A percentile compares a stretch with the other conserved stretches of the same genome.
These are phyloP conservation scores for Cyclotella cryptica DNA, from an alignment of 108 stramenopile genomes.

Conservation along the genomic window DNA sequence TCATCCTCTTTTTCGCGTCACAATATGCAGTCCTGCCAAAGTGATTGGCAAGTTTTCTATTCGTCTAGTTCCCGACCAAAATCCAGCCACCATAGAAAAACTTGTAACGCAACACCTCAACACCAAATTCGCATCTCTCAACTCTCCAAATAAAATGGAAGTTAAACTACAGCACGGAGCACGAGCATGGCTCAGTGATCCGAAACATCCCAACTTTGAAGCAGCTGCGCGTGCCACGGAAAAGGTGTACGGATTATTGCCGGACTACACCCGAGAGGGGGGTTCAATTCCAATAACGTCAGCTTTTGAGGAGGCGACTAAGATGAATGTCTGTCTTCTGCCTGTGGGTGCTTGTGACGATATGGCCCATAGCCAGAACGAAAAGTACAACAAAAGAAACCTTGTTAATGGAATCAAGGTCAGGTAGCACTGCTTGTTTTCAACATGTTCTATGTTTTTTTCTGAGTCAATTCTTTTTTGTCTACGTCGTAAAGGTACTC, in stretches of 20 bases:
- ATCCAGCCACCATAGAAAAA: constrained; percentile 66
- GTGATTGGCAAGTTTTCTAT: constrained; percentile 86
- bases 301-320: constrained; percentile 80
- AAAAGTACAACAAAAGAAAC: constrained; percentile 82
- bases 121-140: constrained; percentile 61
- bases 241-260: constrained; percentile 66
- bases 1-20: background rate
- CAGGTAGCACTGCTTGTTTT: background rate
- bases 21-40: constrained; percentile 51
- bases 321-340: constrained; percentile 87
- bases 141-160: constrained; percentile 72
- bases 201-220: constrained; percentile 84
- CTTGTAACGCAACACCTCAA: constrained; percentile 64
- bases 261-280: constrained; percentile 86
- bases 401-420: constrained; percentile 79
- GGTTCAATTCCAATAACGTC: constrained; percentile 85
- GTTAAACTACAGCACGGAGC: constrained; percentile 73
- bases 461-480: background rate
- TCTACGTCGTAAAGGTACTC: constrained; percentile 48
- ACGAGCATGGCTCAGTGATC: constrained; percentile 76
- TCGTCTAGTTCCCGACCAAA: constrained; percentile 84
- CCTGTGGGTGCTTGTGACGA: constrained; percentile 89
- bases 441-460: background rate
- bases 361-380: constrained; percentile 90
- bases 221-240: constrained; percentile 79